phyloP scores from a whole-genome alignment of 2,329 filamentous ascomycete genomes.

The Fusarium heterosporum region DNA sequence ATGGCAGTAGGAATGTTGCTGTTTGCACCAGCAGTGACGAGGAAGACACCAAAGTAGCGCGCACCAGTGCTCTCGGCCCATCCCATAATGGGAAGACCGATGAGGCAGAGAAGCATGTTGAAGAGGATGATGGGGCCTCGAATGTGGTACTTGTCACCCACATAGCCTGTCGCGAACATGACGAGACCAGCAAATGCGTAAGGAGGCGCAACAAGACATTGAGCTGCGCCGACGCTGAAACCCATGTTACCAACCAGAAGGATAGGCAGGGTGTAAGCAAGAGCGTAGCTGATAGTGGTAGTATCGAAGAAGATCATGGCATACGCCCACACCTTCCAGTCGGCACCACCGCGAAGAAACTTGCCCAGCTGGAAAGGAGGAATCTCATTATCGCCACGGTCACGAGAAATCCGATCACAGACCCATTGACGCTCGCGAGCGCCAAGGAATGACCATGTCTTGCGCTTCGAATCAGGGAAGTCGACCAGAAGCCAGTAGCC shows the following conservation, averaged over 20 bases:
- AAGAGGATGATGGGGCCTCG: slow-evolving; percentile 74
- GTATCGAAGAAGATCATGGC: slow-evolving; percentile 71
- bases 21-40: slow-evolving; percentile 81
- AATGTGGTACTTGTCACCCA: slow-evolving; percentile 74
- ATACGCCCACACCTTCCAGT: slow-evolving; percentile 72
- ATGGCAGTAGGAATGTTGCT: slow-evolving; percentile 80
- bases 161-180: slow-evolving; percentile 70
- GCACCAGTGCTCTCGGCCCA: slow-evolving; percentile 67
- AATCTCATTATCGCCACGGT: slow-evolving; percentile 67
- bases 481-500: slow-evolving; percentile 71
- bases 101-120: slow-evolving; percentile 74
- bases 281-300: slow-evolving; percentile 78
- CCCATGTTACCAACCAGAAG: slow-evolving; percentile 74
- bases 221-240: slow-evolving; percentile 71
- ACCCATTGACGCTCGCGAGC: slow-evolving; percentile 64
- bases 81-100: slow-evolving; percentile 79
- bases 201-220: slow-evolving; percentile 78
- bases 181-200: slow-evolving; percentile 73
- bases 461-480: slow-evolving; percentile 69
- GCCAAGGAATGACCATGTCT: slow-evolving; percentile 65
- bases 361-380: slow-evolving; percentile 63
- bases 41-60: slow-evolving; percentile 80
- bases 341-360: slow-evolving; percentile 60
- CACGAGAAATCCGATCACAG: slow-evolving; percentile 64
- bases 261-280: slow-evolving; percentile 83